A percentile compares a stretch with the other conserved stretches of the same genome.
Conservation (phyloP, 352 stramenopile species). For the Globisporangium carolinianum region DNA sequence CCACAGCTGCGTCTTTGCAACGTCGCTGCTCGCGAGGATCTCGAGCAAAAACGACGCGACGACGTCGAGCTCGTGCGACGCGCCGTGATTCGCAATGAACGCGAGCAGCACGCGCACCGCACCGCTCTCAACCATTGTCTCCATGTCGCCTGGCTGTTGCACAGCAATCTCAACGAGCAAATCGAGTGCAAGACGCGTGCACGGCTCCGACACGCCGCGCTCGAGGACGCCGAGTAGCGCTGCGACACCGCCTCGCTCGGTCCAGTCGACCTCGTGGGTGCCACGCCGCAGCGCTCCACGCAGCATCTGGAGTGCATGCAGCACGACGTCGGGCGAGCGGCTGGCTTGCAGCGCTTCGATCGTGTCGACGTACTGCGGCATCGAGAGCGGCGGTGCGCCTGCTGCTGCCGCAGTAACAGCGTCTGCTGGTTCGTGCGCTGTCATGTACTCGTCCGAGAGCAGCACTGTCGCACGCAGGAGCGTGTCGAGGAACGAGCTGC, state of each 20-base stretch:
- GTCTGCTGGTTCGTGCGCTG: constrained; percentile 9
- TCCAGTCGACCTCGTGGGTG: constrained; percentile 18
- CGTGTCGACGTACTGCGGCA: constrained; percentile 9
- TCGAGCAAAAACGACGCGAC: constrained; percentile 44
- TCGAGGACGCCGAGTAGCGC: constrained; percentile 39
- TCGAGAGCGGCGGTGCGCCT: constrained; percentile 3
- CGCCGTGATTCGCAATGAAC: constrained; percentile 27
- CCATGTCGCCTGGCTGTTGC: constrained; percentile 30
- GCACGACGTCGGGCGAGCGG: constrained; percentile 9
- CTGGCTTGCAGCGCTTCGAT: constrained; percentile 6
- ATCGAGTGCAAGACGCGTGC: constrained; percentile 30
- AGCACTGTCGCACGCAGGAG: constrained; percentile 11
- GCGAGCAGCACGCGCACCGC: constrained; percentile 37
- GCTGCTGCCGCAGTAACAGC: neutral
- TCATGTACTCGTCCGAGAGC: constrained; percentile 14
- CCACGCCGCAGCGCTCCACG: constrained; percentile 23
- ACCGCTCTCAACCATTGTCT: constrained; percentile 32
- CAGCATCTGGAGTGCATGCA: constrained; percentile 27
- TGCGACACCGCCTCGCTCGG: constrained; percentile 33
- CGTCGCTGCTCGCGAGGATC: constrained; percentile 31
- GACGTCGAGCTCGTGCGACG: constrained; percentile 35
- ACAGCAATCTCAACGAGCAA: constrained; percentile 30
- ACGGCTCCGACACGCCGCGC: constrained; percentile 25
- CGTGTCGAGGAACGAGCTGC: constrained; percentile 12
- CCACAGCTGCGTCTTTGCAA: constrained; percentile 37